phyloP scores from a whole-genome alignment of 768 basidiomycete genomes.

The Trametopsis cervina region DNA sequence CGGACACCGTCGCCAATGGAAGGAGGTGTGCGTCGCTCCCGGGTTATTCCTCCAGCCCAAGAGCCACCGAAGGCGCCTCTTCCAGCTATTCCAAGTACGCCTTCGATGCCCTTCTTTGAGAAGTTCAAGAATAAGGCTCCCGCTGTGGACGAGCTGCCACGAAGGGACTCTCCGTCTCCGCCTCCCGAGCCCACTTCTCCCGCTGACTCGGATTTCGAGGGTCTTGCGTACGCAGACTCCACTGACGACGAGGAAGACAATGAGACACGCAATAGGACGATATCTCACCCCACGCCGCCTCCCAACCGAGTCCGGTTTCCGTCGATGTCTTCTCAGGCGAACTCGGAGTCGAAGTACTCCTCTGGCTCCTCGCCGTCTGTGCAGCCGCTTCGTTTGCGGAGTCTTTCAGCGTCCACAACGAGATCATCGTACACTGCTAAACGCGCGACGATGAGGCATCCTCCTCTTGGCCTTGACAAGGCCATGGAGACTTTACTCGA shows the following conservation, averaged over 20 bases:
- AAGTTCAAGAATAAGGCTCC: slow-evolving; percentile 35
- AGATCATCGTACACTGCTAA: slow-evolving; percentile 20
- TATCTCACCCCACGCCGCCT: not conserved
- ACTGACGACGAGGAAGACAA: slow-evolving; percentile 27
- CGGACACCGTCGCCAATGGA: slow-evolving; percentile 14
- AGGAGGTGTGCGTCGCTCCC: slow-evolving; percentile 11
- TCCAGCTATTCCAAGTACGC: slow-evolving; percentile 17
- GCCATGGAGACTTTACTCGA: slow-evolving; percentile 48
- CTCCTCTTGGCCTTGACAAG: slow-evolving; percentile 35
- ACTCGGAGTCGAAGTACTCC: slow-evolving; percentile 18
- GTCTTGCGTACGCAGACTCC: slow-evolving; percentile 32
- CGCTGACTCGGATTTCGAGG: slow-evolving; percentile 23
- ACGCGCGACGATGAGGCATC: slow-evolving; percentile 20
- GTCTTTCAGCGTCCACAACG: slow-evolving; percentile 24
- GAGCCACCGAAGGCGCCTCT: slow-evolving; percentile 19
- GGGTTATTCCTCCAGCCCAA: slow-evolving; percentile 17
- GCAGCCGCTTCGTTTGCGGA: slow-evolving; percentile 19
- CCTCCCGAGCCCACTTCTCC: slow-evolving; percentile 11
- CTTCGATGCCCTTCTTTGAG: slow-evolving; percentile 48
- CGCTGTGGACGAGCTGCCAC: slow-evolving; percentile 14
- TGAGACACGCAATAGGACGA: slow-evolving; percentile 15
- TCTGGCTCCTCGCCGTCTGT: slow-evolving; percentile 13
- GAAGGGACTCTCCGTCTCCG: slow-evolving; percentile 14
- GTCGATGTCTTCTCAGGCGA: slow-evolving; percentile 16
- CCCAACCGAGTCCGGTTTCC: slow-evolving; percentile 30